A percentile compares a stretch with the other conserved stretches of the same genome.
phyloP scores from a whole-genome alignment of 257 asterid species.

The Ballota nigra region DNA sequence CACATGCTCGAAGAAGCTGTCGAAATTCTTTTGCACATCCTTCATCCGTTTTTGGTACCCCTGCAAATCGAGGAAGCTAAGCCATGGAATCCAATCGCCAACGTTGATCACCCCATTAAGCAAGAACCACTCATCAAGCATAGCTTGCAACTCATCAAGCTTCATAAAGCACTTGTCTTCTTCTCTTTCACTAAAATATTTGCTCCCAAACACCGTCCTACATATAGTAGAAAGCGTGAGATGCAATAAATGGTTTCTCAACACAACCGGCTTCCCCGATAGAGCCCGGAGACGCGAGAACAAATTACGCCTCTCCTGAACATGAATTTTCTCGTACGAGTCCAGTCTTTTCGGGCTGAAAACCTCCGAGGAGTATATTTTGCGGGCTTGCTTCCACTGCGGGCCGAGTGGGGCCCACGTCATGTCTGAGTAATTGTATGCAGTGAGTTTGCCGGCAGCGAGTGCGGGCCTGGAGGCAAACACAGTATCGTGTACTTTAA shows the following conservation, averaged over 20 bases:
- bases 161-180: neutral
- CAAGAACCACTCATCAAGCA: constrained; percentile 34
- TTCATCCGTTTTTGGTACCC: constrained; percentile 42
- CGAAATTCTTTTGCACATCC: constrained; percentile 17
- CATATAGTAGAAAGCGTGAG: constrained; percentile 21
- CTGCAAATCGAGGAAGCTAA: constrained; percentile 40
- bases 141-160: constrained; percentile 13
- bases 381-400: constrained; percentile 30
- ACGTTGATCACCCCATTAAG: constrained; percentile 29
- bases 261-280: constrained; percentile 19
- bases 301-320: constrained; percentile 7
- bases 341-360: constrained; percentile 25
- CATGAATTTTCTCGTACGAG: constrained; percentile 27
- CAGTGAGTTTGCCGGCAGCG: constrained; percentile 25
- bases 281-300: neutral
- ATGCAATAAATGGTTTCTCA: constrained; percentile 19
- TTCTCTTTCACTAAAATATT: constrained; percentile 11
- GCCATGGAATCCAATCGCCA: constrained; percentile 60
- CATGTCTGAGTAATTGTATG: constrained; percentile 19
- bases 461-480: constrained; percentile 40
- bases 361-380: neutral
- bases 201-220: constrained; percentile 30
- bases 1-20: constrained; percentile 30
- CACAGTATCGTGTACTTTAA: constrained; percentile 18
- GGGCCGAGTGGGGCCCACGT: constrained; percentile 44